Base-by-base conservation (phyloP, 345 rosid genomes). In the Carallia brachiata region DNA sequence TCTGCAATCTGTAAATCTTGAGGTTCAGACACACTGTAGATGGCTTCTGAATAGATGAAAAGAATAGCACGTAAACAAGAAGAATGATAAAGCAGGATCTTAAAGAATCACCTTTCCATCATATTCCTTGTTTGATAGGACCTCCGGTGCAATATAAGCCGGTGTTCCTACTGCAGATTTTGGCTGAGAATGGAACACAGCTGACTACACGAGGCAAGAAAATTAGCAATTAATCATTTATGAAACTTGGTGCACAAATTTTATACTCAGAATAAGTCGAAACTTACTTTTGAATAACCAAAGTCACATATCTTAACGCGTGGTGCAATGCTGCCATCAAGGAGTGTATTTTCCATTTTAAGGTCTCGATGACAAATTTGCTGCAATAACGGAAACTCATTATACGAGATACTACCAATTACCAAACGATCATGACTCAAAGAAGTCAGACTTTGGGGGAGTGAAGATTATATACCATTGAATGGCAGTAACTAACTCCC, bases 361-460 rank as follows among this genome's bases (percentile, higher is more conserved):
- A 90, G 92, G 77, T 90, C 96, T 78, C 93, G 80, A 68, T 90
- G 93, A 67, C 88, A 90, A 58, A 90, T 85, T 86, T 88, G 89
- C 90, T 85, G 75, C 68, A 12, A 44, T 44, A 44, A 44, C 16
- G 17, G 12, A 44, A 44, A 44, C 5, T 44, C 50, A 44, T 44
- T 13, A 44, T 71, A 69, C 16, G 48, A 54, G 66, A 48, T 71
- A 64, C 34, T 32, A 23, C 23, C 23, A 23, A 23, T 23, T 18
- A n/a, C 36, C 34, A 4, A 13, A 28, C 15, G 13, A 56, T 67
- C 50, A 7, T 0, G 16, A 28, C 0, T 52, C 13, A 69, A 28
- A 37, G 47, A 52, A 58, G 7, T 44, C 13, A 57, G 52, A 62
- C 31, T 36, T 68, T 44, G 15, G 7, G 16, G 44, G 39, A 57